Conservation (phyloP, 1,284 basidiomycete species). For the Schizophyllum commune region DNA sequence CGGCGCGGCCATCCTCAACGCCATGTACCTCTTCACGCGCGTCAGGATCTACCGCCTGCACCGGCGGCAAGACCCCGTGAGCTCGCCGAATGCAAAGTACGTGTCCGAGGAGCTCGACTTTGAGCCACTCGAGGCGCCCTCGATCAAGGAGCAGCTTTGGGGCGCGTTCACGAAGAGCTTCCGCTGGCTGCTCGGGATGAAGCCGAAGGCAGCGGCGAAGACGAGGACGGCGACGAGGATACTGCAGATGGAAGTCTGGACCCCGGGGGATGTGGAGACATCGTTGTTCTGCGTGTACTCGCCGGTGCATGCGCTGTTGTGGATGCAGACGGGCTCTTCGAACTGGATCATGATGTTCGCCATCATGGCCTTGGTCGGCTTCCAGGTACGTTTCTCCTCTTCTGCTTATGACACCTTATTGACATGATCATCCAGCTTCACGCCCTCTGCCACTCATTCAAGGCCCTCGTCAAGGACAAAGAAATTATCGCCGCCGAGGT, state of each 20-base stretch:
- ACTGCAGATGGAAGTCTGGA: constrained; percentile 73
- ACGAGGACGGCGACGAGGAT: constrained; percentile 27
- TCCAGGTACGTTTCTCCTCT: constrained; percentile 39
- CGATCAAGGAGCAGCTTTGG: constrained; percentile 34
- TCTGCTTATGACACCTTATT: neutral
- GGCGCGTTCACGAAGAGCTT: constrained; percentile 43
- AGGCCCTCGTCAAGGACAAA: constrained; percentile 64
- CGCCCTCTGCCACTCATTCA: constrained; percentile 47
- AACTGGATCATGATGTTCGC: constrained; percentile 68
- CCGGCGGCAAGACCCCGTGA: constrained; percentile 51
- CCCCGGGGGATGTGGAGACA: constrained; percentile 64
- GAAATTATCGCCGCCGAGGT: constrained; percentile 73
- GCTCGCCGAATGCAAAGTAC: constrained; percentile 60
- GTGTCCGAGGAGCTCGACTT: constrained; percentile 44
- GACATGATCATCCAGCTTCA: constrained; percentile 32
- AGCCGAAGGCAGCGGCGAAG: constrained; percentile 25
- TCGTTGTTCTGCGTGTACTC: constrained; percentile 70
- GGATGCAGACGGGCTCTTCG: constrained; percentile 58
- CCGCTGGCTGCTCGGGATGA: constrained; percentile 62
- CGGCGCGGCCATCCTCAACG: constrained; percentile 43
- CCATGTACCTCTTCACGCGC: constrained; percentile 59
- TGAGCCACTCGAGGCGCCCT: constrained; percentile 32
- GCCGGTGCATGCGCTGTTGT: constrained; percentile 63
- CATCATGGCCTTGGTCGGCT: constrained; percentile 55
- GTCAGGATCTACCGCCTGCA: constrained; percentile 61